Base-by-base conservation (phyloP, 2,329 filamentous ascomycete species). In the Penicillium sp. region DNA sequence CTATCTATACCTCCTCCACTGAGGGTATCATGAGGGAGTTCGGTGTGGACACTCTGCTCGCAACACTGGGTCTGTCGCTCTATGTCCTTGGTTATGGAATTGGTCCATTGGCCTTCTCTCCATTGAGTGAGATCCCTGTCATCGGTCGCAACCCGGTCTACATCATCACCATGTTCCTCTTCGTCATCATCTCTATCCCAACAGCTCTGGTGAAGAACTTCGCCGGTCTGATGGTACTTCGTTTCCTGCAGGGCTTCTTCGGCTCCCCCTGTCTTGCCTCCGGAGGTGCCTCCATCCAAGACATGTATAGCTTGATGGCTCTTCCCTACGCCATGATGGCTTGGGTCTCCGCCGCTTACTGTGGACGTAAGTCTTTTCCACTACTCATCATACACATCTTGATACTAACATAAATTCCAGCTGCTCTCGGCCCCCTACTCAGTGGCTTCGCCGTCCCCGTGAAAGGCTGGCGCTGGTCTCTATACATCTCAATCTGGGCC, bases 141-240 rank as follows among this genome's bases (percentile, higher is more conserved):
- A 81, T 90, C 47, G 88, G 88, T 2, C 79, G 88, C 6, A 89
- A 86, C 62, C 83, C 83, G 0, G 81, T 87, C 5, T 90, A 90
- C 69, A 81, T 88, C 34, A 68, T 82, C 59, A 87, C 86, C 9
- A 87, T 90, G 74, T 81, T 82, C 54, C 74, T 90, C 27, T 90
- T 89, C 67, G 83, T 88, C 45, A 79, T 89, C 56, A 70, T 90
- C 10, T 83, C 81, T 5, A 79, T 90, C 14, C 86, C 87, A 0
- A 83, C 86, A 0, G 83, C 85, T 0, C 68, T 89, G 0, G 83
- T 83, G 3, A 71, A 81, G 42, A 88, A 85, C 72, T 88, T 85
- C 48, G 73, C 82, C 0, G 85, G 85, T 0, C 76, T 90, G 9
- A 78, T 88, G 62, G 83, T 87, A 2, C 75, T 86, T 3, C 80